Evolutionary conservation across 2,329 filamentous ascomycete genomes (phyloP).

Genomic region (Gremmenia infestans): DNA sequence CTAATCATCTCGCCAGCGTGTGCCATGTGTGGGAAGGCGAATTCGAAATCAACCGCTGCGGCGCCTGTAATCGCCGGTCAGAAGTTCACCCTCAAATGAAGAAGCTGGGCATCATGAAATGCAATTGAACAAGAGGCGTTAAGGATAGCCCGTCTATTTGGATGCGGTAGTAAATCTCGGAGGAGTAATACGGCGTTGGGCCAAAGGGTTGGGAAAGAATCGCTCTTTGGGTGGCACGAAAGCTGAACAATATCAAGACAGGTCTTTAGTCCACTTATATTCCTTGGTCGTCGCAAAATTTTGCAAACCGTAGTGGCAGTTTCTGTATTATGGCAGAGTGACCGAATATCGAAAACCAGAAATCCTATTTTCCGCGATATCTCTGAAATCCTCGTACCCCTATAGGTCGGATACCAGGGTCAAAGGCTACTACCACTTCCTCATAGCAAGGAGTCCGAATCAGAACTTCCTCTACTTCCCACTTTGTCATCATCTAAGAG

Average conservation of each 20-base stretch:
- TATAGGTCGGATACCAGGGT: background rate
- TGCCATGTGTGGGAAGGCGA: constrained; percentile 58
- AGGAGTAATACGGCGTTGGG: background rate
- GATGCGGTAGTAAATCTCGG: background rate
- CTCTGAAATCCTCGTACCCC: no score
- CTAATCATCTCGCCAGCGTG: constrained; percentile 41
- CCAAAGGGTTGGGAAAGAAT: background rate
- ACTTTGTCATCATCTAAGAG: background rate
- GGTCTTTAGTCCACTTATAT: no score
- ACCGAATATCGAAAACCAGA: no score
- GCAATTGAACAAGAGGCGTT: background rate
- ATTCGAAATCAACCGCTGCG: constrained; percentile 43
- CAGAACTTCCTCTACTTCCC: background rate
- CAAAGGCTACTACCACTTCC: background rate
- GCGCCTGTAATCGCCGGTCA: constrained; percentile 54
- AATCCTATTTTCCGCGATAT: no score
- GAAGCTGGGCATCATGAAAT: background rate
- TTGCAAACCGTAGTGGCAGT: no score
- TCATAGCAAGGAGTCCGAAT: background rate
- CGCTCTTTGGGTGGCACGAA: no score
- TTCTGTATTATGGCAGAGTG: no score
- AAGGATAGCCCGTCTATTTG: background rate
- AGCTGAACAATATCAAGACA: no score
- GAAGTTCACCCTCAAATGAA: constrained; percentile 57
- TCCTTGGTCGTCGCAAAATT: no score